phyloP scores from a whole-genome alignment of 1,139 yeast species.

The Schizosaccharomyces versatilis region DNA sequence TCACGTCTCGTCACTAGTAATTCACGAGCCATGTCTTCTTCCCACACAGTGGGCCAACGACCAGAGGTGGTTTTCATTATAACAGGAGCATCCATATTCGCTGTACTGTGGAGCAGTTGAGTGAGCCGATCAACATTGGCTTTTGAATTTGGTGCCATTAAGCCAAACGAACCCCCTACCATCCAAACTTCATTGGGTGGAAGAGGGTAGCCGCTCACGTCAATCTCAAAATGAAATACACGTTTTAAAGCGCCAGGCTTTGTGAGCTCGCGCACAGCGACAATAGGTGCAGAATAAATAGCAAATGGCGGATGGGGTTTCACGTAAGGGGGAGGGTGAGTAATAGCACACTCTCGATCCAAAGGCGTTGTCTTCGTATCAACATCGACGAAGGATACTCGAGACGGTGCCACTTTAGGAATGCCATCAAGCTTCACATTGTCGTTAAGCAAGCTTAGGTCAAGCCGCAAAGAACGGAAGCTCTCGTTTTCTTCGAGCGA shows the following conservation, averaged over 20 bases:
- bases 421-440: not conserved
- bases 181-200: slow-evolving; percentile 15
- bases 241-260: slow-evolving; percentile 14
- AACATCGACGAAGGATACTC: not conserved
- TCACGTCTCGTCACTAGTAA: slow-evolving; percentile 13
- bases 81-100: slow-evolving; percentile 9
- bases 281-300: slow-evolving; percentile 13
- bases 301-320: slow-evolving; percentile 14
- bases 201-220: slow-evolving; percentile 15
- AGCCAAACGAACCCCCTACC: slow-evolving; percentile 16
- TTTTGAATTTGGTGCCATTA: slow-evolving; percentile 15
- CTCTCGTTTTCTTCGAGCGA: not conserved
- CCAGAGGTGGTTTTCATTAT: slow-evolving; percentile 13
- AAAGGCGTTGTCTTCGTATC: not conserved
- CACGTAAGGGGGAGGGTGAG: slow-evolving; percentile 13
- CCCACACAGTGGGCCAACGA: slow-evolving; percentile 17
- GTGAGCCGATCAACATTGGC: slow-evolving; percentile 13
- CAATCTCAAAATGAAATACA: slow-evolving; percentile 15
- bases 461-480: not conserved
- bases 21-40: slow-evolving; percentile 13
- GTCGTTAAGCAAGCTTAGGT: not conserved
- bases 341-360: not conserved
- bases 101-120: slow-evolving; percentile 9
- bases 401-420: not conserved
- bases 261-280: slow-evolving; percentile 13